Evolutionary conservation across 2,329 filamentous ascomycete genomes (phyloP).

Genomic region (Cladophialophora yegresii): DNA sequence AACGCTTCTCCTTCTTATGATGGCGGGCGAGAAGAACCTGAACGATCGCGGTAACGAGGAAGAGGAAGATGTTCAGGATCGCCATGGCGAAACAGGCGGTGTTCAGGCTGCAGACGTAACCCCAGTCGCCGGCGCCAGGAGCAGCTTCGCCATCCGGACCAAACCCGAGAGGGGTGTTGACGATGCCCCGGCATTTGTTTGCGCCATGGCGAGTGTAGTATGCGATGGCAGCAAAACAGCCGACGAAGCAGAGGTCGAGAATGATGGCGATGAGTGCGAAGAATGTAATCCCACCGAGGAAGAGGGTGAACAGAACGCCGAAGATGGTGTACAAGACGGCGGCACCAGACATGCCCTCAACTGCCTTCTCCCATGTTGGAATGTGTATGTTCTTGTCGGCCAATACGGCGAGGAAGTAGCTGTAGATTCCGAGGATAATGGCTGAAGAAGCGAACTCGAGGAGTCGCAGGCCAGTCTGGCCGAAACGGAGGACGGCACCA

Average conservation of each 20-base stretch:
- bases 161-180: slow-evolving; percentile 69
- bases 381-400: slow-evolving; percentile 65
- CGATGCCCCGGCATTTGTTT: slow-evolving; percentile 63
- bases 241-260: slow-evolving; percentile 75
- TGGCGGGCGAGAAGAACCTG: slow-evolving; percentile 69
- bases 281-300: slow-evolving; percentile 71
- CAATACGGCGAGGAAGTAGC: slow-evolving; percentile 79
- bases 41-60: slow-evolving; percentile 69
- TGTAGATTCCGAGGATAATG: slow-evolving; percentile 76
- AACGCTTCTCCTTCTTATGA: slow-evolving; percentile 73
- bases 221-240: slow-evolving; percentile 79
- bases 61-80: slow-evolving; percentile 79
- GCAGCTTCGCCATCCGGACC: slow-evolving; percentile 58
- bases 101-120: slow-evolving; percentile 70
- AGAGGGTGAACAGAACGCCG: slow-evolving; percentile 75
- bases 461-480: slow-evolving; percentile 70
- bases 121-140: slow-evolving; percentile 52
- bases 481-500: slow-evolving; percentile 66
- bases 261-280: slow-evolving; percentile 73
- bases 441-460: slow-evolving; percentile 72
- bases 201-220: slow-evolving; percentile 70
- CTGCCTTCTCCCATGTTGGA: slow-evolving; percentile 67
- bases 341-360: slow-evolving; percentile 74
- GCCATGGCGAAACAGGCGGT: slow-evolving; percentile 75
- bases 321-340: slow-evolving; percentile 73